phyloP scores from a whole-genome alignment of 2,329 filamentous ascomycete species.

The Clonostachys byssicola region DNA sequence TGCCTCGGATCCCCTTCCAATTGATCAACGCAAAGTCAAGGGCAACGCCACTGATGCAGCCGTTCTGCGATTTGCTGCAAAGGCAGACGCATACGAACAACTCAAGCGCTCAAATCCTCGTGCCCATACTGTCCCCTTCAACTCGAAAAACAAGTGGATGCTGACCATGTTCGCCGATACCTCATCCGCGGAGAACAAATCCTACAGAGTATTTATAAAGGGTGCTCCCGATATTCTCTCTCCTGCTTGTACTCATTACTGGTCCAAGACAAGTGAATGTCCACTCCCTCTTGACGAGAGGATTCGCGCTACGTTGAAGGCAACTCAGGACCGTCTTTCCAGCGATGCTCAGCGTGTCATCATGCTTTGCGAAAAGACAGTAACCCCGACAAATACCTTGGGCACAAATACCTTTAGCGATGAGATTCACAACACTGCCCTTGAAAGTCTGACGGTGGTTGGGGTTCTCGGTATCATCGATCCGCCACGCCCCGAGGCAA shows the following conservation, averaged over 20 bases:
- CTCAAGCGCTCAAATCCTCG: slow-evolving; percentile 12
- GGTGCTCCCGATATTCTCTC: slow-evolving; percentile 49
- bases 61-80: slow-evolving; percentile 31
- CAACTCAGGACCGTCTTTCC: slow-evolving; percentile 32
- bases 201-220: slow-evolving; percentile 43
- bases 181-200: slow-evolving; percentile 9
- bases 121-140: slow-evolving; percentile 39
- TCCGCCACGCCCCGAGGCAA: slow-evolving; percentile 37
- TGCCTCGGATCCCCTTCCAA: slow-evolving; percentile 22
- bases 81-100: slow-evolving; percentile 9
- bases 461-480: slow-evolving; percentile 49
- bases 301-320: slow-evolving; percentile 22
- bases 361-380: slow-evolving; percentile 31
- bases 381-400: slow-evolving; percentile 13
- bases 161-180: slow-evolving; percentile 27
- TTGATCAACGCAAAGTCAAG: slow-evolving; percentile 25
- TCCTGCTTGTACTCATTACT: slow-evolving; percentile 25
- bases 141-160: slow-evolving; percentile 47
- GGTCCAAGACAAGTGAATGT: slow-evolving; percentile 20
- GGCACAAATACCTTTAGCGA: slow-evolving; percentile 44
- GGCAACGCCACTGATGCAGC: slow-evolving; percentile 39
- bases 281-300: slow-evolving; percentile 25
- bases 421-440: slow-evolving; percentile 34
- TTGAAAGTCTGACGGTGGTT: slow-evolving; percentile 38
- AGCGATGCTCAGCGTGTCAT: slow-evolving; percentile 37